Percentiles rank a stretch among this genome's conserved stretches.
Evolutionary conservation across 768 basidiomycete species (phyloP).

Genomic region (Chalciporus chontae): DNA sequence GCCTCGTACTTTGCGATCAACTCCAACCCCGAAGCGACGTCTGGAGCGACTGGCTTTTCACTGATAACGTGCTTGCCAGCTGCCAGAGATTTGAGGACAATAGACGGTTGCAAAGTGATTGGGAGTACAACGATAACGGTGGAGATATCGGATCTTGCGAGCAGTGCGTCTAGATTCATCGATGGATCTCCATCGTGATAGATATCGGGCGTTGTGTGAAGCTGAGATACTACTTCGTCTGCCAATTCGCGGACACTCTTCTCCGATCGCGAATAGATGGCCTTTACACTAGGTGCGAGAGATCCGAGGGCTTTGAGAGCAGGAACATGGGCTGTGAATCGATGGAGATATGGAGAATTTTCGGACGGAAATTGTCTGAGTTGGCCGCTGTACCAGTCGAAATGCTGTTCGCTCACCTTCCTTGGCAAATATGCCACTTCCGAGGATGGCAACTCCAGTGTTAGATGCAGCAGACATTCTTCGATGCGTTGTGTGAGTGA

Average conservation of each 20-base stretch:
- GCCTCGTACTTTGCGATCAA: constrained; percentile 66
- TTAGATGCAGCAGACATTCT: constrained; percentile 36
- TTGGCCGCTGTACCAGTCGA: background rate
- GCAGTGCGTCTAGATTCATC: constrained; percentile 54
- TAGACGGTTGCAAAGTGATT: constrained; percentile 66
- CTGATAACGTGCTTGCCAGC: constrained; percentile 87
- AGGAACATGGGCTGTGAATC: constrained; percentile 68
- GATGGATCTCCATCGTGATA: constrained; percentile 54
- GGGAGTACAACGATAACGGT: constrained; percentile 77
- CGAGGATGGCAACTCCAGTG: constrained; percentile 71
- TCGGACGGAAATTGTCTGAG: constrained; percentile 11
- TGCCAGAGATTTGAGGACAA: constrained; percentile 58
- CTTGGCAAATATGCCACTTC: constrained; percentile 75
- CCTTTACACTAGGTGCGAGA: constrained; percentile 48
- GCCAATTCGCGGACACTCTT: constrained; percentile 55
- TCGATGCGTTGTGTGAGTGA: background rate
- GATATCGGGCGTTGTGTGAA: constrained; percentile 41
- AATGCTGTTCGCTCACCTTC: constrained; percentile 48
- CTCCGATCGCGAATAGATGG: constrained; percentile 78
- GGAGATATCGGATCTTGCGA: constrained; percentile 63
- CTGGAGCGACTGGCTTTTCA: constrained; percentile 83
- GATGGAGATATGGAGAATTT: constrained; percentile 25
- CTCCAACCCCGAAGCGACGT: constrained; percentile 57
- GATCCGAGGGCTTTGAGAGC: constrained; percentile 54
- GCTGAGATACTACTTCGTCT: constrained; percentile 39